Percentiles rank a stretch among this genome's conserved stretches.
Conservation (phyloP, 495 filamentous ascomycete species). For the Articulospora tetracladia region DNA sequence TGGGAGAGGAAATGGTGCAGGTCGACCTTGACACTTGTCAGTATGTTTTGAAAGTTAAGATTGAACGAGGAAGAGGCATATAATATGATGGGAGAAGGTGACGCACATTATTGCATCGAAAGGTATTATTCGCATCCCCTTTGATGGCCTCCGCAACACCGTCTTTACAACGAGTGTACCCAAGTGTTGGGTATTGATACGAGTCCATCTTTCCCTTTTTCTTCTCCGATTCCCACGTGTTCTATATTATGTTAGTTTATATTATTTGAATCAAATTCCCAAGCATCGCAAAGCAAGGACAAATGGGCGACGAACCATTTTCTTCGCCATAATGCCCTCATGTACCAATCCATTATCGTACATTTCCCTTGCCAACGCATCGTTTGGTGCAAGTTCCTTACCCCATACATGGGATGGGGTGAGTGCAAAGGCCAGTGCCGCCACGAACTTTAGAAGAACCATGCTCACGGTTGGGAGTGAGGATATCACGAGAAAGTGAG, state of each 20-base stretch:
- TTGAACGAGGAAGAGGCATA: not conserved
- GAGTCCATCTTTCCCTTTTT: slow-evolving; percentile 10
- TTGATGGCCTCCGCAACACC: slow-evolving; percentile 38
- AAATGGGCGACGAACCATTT: slow-evolving; percentile 28
- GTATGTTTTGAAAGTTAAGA: not conserved
- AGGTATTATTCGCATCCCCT: slow-evolving; percentile 43
- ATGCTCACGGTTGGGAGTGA: not conserved
- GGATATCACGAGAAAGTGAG: not conserved
- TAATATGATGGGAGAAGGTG: not conserved
- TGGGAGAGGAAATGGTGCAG: slow-evolving; percentile 52
- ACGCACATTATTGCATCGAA: slow-evolving; percentile 46
- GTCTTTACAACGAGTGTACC: slow-evolving; percentile 36
- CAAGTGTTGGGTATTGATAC: slow-evolving; percentile 19
- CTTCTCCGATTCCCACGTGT: slow-evolving; percentile 5
- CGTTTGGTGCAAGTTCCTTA: slow-evolving; percentile 32
- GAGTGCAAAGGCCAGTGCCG: slow-evolving; percentile 17
- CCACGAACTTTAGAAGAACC: not conserved
- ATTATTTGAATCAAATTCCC: not conserved
- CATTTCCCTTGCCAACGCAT: slow-evolving; percentile 29
- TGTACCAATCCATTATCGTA: slow-evolving; percentile 44
- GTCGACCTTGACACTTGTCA: slow-evolving; percentile 28
- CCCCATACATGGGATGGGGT: slow-evolving; percentile 28
- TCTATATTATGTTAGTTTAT: slow-evolving; percentile 12
- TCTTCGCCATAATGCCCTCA: slow-evolving; percentile 41
- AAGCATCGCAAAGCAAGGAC: not conserved